Evolutionary conservation across 345 rosid species (phyloP), one percentile per base, ranked within the genome.

Genomic region (Lepidium aucheri): DNA sequence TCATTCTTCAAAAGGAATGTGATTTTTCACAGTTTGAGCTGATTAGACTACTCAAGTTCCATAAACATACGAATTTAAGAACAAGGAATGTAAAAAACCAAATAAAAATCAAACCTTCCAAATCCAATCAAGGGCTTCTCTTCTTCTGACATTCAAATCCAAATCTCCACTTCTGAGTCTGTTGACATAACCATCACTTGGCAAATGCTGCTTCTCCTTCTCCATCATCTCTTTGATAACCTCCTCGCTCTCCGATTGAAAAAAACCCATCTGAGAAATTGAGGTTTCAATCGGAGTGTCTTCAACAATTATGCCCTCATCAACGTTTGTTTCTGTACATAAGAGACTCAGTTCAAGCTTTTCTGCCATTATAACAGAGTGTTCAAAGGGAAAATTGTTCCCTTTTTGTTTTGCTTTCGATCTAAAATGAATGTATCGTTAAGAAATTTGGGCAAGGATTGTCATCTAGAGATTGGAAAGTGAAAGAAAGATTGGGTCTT

Each of bases 51-150:
- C 49, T 26, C n/a, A 16, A 35, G 55, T 18, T 53, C 51, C 24
- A 60, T 67, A 33, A 67, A 42, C 38, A 51, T 24, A 14, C 17
- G 35, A 49, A 63, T 38, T 47, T 16, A 13, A 16, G 45, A 55
- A 53, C 14, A 40, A 13, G 44, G 65, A 33, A 63, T 6, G 7
- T 22, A 15, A 14, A 28, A 70, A 12, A 63, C 28, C 2, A 12
- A 14, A 39, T 3, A 40, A 69, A 74, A 38, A 52, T 39, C 50
- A 70, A 56, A 84, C 95, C 91, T 85, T 85, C 67, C 43, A 72
- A 76, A 88, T 84, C 95, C 95, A 88, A 62, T 83, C 70, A 54
- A 84, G 73, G 77, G 87, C 87, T 63, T 82, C 80, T 58, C 74
- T 81, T 73, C 91, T 84, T 69, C 81, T 81, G 35, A 57, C 75